Conservation (phyloP, 257 asterid genomes). For the Solanum phureja region DNA sequence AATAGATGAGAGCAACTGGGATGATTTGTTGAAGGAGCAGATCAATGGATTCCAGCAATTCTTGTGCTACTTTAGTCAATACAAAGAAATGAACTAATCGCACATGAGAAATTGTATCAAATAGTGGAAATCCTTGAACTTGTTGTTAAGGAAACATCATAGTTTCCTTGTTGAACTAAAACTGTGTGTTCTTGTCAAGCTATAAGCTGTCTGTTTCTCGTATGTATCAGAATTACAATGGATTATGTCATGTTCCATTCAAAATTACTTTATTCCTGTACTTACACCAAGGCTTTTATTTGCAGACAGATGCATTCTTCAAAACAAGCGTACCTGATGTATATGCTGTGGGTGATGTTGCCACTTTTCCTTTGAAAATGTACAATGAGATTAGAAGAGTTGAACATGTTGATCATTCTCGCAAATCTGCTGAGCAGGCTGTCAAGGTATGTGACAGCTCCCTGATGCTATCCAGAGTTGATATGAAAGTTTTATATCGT, state of each 20-base stretch:
- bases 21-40: background rate
- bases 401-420: constrained; percentile 92
- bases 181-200: background rate
- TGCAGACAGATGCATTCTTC: constrained; percentile 88
- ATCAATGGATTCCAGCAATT: background rate
- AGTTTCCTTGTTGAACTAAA: background rate
- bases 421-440: constrained; percentile 97
- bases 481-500: background rate
- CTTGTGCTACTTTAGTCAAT: background rate
- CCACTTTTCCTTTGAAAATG: constrained; percentile 85
- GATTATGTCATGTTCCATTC: background rate
- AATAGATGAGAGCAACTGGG: background rate
- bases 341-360: constrained; percentile 95
- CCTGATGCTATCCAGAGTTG: background rate
- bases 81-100: background rate
- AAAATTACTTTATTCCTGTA: background rate
- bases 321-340: constrained; percentile 67
- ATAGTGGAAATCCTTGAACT: background rate
- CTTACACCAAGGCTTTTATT: constrained; percentile 5
- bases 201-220: background rate
- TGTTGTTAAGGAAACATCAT: background rate
- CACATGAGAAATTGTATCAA: background rate
- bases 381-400: constrained; percentile 75
- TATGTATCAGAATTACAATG: background rate
- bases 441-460: constrained; percentile 48